phyloP scores from a whole-genome alignment of 805 yeast species.

The Candida golubevii region DNA sequence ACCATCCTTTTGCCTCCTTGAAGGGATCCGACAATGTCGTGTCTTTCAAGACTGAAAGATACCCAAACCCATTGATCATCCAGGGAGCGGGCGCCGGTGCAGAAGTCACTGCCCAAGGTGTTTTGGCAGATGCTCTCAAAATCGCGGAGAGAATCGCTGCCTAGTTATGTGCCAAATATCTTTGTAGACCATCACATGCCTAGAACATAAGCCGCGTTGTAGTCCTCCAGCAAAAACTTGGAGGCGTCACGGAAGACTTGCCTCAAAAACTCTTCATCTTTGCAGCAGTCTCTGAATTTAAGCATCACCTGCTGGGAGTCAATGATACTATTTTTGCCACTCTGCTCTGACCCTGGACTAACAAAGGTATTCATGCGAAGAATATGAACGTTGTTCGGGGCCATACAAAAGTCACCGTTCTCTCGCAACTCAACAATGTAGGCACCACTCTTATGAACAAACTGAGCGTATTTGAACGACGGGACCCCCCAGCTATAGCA shows the following conservation, averaged over 20 bases:
- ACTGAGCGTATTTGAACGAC: constrained; percentile 76
- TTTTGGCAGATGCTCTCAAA: constrained; percentile 87
- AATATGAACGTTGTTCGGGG: constrained; percentile 83
- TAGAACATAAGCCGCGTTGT: constrained; percentile 16
- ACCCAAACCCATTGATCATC: constrained; percentile 85
- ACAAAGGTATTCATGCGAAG: constrained; percentile 57
- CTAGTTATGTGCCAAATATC: constrained; percentile 12
- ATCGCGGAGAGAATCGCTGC: constrained; percentile 78
- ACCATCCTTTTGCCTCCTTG: constrained; percentile 94
- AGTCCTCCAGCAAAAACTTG: constrained; percentile 37
- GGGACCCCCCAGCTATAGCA: constrained; percentile 91
- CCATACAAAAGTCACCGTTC: constrained; percentile 72
- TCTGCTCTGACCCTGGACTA: constrained; percentile 26
- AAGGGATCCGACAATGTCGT: constrained; percentile 96
- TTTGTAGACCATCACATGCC: constrained; percentile 8
- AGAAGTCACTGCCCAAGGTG: constrained; percentile 73
- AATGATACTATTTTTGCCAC: constrained; percentile 31
- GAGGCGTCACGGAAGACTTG: constrained; percentile 58
- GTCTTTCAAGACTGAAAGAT: constrained; percentile 87
- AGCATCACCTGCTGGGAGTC: constrained; percentile 75
- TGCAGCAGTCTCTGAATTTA: constrained; percentile 60
- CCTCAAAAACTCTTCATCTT: constrained; percentile 44
- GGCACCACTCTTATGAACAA: constrained; percentile 83
- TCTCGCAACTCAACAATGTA: constrained; percentile 84
- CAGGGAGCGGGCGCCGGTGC: constrained; percentile 98